These are phyloP conservation scores for Fraxinus cuspidata DNA, from an alignment of 257 asterid species.

Conservation along the genomic window DNA sequence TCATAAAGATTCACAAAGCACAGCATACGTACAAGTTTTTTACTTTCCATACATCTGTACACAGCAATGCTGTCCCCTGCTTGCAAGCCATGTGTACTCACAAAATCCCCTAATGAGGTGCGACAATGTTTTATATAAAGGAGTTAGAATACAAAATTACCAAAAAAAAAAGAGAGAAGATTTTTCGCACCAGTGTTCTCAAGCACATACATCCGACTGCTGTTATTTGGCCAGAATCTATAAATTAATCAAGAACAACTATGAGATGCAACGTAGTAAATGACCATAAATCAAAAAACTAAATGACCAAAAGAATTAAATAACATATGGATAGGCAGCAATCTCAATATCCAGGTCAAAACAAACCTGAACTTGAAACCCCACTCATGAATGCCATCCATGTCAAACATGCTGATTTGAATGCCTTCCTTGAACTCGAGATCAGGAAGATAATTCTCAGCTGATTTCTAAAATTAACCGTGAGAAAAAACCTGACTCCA, in stretches of 20 bases:
- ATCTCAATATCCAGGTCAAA: no score
- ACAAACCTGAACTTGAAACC: slow-evolving; percentile 44
- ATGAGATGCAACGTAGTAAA: no score
- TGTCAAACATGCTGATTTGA: slow-evolving; percentile 43
- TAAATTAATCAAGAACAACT: background rate
- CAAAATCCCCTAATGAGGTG: slow-evolving; percentile 33
- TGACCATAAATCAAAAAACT: no score
- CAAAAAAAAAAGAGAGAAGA: background rate
- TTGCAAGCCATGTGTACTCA: slow-evolving; percentile 35
- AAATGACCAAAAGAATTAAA: no score
- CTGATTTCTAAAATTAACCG: slow-evolving; percentile 38
- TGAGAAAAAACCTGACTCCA: background rate
- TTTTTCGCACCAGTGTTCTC: slow-evolving; percentile 47
- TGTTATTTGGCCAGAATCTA: slow-evolving; percentile 58
- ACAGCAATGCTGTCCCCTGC: slow-evolving; percentile 40
- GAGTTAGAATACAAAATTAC: background rate
- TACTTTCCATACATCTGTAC: slow-evolving; percentile 33
- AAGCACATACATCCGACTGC: slow-evolving; percentile 53
- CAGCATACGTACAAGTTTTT: slow-evolving; percentile 31
- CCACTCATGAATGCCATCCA: slow-evolving; percentile 55
- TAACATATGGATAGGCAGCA: background rate
- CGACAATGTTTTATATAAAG: background rate
- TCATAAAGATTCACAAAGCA: background rate
- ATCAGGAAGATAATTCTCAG: slow-evolving; percentile 42
- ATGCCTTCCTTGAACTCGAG: slow-evolving; percentile 49